Conservation (phyloP, 1,139 yeast genomes). For the Nakaseomyces sp. region DNA sequence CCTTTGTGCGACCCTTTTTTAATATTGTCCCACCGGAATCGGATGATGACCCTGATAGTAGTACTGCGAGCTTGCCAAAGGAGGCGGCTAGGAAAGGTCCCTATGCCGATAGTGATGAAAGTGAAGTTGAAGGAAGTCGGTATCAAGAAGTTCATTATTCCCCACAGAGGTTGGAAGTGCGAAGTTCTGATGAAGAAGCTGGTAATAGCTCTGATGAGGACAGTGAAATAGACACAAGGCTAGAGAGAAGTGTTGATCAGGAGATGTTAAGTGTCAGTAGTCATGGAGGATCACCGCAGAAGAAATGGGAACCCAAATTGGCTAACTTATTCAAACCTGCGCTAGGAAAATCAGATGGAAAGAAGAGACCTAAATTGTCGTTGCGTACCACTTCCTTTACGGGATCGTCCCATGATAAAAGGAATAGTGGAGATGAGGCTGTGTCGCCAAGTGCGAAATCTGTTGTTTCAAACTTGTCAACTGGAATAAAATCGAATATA, state of each 20-base stretch:
- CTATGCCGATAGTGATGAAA: conserved; percentile 1
- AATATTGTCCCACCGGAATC: conserved; percentile 8
- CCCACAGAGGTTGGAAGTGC: not conserved
- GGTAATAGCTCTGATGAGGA: conserved; percentile 4
- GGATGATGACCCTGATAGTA: not conserved
- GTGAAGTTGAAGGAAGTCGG: not conserved
- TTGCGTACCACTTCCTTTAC: conserved; percentile 15
- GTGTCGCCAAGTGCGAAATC: conserved; percentile 9
- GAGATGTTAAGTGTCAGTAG: conserved; percentile 8
- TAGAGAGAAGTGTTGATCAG: not conserved
- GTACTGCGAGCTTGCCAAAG: not conserved
- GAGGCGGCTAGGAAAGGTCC: not conserved
- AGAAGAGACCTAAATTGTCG: conserved; percentile 14
- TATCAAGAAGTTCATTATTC: not conserved
- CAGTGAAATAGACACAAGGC: not conserved
- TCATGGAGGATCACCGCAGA: conserved; percentile 9
- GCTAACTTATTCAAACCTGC: conserved; percentile 14
- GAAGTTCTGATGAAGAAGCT: conserved; percentile 3
- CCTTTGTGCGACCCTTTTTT: conserved; percentile 6
- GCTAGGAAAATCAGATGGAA: conserved; percentile 7
- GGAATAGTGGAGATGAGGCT: conserved; percentile 1
- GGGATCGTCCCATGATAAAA: not conserved
- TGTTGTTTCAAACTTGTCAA: conserved; percentile 5
- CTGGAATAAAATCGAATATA: conserved; percentile 8
- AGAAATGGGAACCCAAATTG: conserved; percentile 11